Evolutionary conservation across 1,284 basidiomycete genomes (phyloP).

Genomic region (Fistulinella cinereoalba): DNA sequence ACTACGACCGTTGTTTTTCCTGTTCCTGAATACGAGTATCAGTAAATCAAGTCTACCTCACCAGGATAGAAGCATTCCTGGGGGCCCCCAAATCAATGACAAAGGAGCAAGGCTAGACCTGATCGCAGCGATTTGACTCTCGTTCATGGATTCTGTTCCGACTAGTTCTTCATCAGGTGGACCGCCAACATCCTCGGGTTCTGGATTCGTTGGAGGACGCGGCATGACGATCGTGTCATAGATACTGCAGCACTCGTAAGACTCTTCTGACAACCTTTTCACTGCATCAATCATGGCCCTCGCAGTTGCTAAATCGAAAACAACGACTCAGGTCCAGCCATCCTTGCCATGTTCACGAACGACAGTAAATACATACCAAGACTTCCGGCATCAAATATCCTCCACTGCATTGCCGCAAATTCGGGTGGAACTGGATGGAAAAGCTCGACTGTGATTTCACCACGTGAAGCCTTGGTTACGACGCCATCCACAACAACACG

Average conservation of each 20-base stretch:
- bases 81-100: slow-evolving; percentile 65
- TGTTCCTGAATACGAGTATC: slow-evolving; percentile 42
- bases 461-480: slow-evolving; percentile 47
- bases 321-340: background rate
- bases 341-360: background rate
- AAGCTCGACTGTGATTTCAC: slow-evolving; percentile 52
- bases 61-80: slow-evolving; percentile 39
- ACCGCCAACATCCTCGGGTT: too few species aligned
- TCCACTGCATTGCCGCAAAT: slow-evolving; percentile 56
- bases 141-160: slow-evolving; percentile 40
- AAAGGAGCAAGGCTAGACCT: slow-evolving; percentile 41
- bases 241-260: slow-evolving; percentile 47
- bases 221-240: slow-evolving; percentile 43
- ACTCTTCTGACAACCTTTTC: slow-evolving; percentile 42
- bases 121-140: slow-evolving; percentile 52
- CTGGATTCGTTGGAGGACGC: too few species aligned
- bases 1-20: slow-evolving; percentile 69
- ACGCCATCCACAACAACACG: slow-evolving; percentile 52
- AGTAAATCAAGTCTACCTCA: background rate
- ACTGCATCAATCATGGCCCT: slow-evolving; percentile 64
- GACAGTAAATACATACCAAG: slow-evolving; percentile 37
- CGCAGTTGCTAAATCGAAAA: slow-evolving; percentile 56
- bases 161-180: slow-evolving; percentile 20
- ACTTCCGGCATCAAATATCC: slow-evolving; percentile 58
- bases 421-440: slow-evolving; percentile 59